phyloP scores from a whole-genome alignment of 2,329 filamentous ascomycete genomes.

The Alternaria sp. region DNA sequence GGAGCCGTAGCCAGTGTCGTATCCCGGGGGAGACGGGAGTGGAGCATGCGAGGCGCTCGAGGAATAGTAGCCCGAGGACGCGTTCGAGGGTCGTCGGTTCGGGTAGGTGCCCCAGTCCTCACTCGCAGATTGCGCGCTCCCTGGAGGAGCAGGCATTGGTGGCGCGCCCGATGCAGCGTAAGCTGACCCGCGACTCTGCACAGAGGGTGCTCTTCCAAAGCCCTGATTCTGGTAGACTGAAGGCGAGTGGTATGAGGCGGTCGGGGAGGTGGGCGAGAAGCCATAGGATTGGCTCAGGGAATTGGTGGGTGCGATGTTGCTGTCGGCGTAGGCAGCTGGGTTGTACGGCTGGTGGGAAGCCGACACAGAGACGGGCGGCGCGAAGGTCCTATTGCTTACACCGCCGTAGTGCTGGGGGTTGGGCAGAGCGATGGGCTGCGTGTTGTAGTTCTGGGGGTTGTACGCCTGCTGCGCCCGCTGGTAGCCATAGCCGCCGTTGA shows the following conservation, averaged over 20 bases:
- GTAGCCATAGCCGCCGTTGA: constrained; percentile 53
- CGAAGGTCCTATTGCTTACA: constrained; percentile 44
- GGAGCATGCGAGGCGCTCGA: constrained; percentile 40
- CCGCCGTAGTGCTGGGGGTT: constrained; percentile 71
- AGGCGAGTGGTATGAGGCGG: constrained; percentile 38
- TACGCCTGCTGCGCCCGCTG: constrained; percentile 54
- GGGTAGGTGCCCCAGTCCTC: constrained; percentile 47
- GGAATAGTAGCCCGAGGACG: constrained; percentile 40
- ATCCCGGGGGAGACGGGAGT: constrained; percentile 43
- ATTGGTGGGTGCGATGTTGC: constrained; percentile 36
- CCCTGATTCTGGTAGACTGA: constrained; percentile 39
- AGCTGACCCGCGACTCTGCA: constrained; percentile 38
- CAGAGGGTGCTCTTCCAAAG: constrained; percentile 40
- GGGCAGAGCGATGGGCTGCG: constrained; percentile 45
- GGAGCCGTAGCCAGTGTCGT: constrained; percentile 37
- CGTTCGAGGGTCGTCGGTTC: constrained; percentile 33
- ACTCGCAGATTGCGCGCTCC: constrained; percentile 37
- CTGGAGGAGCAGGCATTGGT: constrained; percentile 45
- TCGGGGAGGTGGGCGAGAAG: constrained; percentile 46
- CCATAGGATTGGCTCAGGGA: constrained; percentile 45
- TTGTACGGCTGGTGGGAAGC: constrained; percentile 51
- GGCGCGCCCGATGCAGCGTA: constrained; percentile 47
- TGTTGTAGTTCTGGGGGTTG: constrained; percentile 67
- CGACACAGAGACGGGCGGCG: constrained; percentile 27
- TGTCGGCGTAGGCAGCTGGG: constrained; percentile 53